These are phyloP conservation scores for Fusarium scirpi DNA, from an alignment of 2,329 filamentous ascomycete genomes.

Conservation along the genomic window DNA sequence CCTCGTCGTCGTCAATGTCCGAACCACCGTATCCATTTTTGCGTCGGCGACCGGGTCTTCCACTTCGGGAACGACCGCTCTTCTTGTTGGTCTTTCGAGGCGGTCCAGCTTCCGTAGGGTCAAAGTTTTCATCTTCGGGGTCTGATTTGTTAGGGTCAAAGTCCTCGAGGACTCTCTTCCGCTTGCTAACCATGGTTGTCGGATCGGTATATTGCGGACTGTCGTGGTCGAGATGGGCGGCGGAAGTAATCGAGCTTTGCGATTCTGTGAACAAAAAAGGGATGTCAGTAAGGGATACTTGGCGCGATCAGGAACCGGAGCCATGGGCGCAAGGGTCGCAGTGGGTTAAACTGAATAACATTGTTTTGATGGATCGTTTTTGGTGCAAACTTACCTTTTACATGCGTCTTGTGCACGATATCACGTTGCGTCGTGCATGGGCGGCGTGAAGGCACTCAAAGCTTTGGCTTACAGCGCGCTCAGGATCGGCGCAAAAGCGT, in stretches of 20 bases:
- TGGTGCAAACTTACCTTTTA: conserved; percentile 39
- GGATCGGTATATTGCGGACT: neutral
- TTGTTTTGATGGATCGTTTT: conserved; percentile 3
- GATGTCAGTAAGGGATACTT: conserved; percentile 36
- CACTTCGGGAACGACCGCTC: conserved; percentile 54
- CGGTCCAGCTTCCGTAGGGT: conserved; percentile 61
- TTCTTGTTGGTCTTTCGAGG: conserved; percentile 59
- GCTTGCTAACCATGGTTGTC: conserved; percentile 57
- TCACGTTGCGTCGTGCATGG: conserved; percentile 46
- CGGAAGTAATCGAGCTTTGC: conserved; percentile 25
- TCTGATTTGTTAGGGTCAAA: conserved; percentile 77
- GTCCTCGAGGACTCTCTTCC: conserved; percentile 68
- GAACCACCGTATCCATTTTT: conserved; percentile 66
- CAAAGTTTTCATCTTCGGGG: conserved; percentile 74
- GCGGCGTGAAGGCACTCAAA: conserved; percentile 42
- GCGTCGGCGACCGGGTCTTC: conserved; percentile 52
- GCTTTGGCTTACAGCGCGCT: conserved; percentile 44
- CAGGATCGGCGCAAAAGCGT: conserved; percentile 35
- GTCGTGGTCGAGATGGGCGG: conserved; percentile 14
- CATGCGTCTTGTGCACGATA: conserved; percentile 42
- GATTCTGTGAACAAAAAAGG: conserved; percentile 30
- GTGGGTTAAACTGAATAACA: neutral
- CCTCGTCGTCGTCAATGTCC: conserved; percentile 70
- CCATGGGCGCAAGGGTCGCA: neutral
- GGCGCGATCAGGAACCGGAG: neutral